Base-by-base conservation (phyloP, 371 early-diverging fungal species). In the Haplosporangium sp. region DNA sequence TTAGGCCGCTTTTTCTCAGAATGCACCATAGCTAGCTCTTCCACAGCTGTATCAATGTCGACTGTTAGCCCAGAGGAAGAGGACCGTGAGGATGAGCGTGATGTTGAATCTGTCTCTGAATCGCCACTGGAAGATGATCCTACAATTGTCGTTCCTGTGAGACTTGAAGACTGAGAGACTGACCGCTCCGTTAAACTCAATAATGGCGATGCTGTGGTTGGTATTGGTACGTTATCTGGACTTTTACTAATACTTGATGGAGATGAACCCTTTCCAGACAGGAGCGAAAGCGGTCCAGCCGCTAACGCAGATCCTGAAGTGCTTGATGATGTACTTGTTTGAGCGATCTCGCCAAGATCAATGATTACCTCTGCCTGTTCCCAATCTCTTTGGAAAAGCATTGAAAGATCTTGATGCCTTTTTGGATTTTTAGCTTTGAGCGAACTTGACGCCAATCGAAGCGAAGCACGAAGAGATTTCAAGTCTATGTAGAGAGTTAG, bases 341-440 rank as follows among this genome's bases (percentile, higher is more conserved):
- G 76, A 4, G 84, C 84, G 67, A 82, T 82, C 68, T 84, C 82
- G 1, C 81, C 74, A 17, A 84, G 67, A 44, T 84, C 83, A 55
- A 84, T 82, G 10, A 84, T 84, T 52, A 84, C 84, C 40, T 74
- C 77, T 9, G 84, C 84, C 55, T 84, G 78, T 55, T 78, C 83
- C 83, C 83, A 84, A 57, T 84, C 83, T 13, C 69, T 69, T 34
- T 83, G 76, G n/a, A 78, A 84, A 15, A 79, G 58, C 69, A 58
- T 65, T 6, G 74, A 79, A 20, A 75, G 67, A 42, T 77, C 78
- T 37, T 78, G 72, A 42, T 82, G 76, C 11, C 75, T 70, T 61
- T 75, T 83, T 40, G 69, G 69, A 62, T 71, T 74, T n/a, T 65
- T 72, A 2, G 69, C 74, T 60, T 69, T 71, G 37, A 70, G 53